Base-by-base conservation (phyloP, 257 asterid species). In the Ophiorrhiza pumila region DNA sequence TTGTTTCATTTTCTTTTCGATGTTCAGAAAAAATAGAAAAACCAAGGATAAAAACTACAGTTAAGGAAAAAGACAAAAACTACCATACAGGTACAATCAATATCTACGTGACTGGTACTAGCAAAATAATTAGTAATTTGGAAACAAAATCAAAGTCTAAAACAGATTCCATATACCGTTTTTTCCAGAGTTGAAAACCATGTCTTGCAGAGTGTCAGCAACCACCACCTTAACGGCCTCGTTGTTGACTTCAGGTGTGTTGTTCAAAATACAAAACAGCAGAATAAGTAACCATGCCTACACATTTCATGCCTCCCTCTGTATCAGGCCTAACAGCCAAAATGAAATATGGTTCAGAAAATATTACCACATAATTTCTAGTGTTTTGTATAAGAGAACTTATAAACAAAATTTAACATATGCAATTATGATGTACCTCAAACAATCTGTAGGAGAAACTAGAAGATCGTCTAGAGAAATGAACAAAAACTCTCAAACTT, bases 221-320 rank as follows among this genome's bases (percentile, higher is more conserved):
- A 80, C 84, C 50, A 80, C 84, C 57, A 76, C 80, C 73, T 80
- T 80, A 55, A 80, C 80, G 3, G 78, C 79, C 64, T 75, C 84
- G n/a, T 56, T 67, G 57, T 80, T 80, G 45, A 31, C 73, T 53
- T 80, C 79, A 34, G 84, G 84, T 17, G 76, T 72, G 41, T n/a
- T n/a, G n/a, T n/a, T n/a, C n/a, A n/a, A n/a, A n/a, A n/a, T n/a
- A n/a, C n/a, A n/a, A n/a, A n/a, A n/a, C n/a, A n/a, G n/a, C n/a
- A n/a, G n/a, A n/a, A n/a, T n/a, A n/a, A n/a, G n/a, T n/a, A n/a
- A n/a, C n/a, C n/a, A n/a, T n/a, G 47, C 5, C 32, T 12, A n/a
- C 45, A 37, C 27, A 4, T 37, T 29, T 20, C 2, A 4, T 20
- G 25, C 14, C 68, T 63, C 27, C 2, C 25, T 27, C 45, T 1